Percentiles rank a stretch among this genome's conserved stretches.
Conservation (phyloP, 768 basidiomycete genomes). For the Macrolepiota fuliginosa region DNA sequence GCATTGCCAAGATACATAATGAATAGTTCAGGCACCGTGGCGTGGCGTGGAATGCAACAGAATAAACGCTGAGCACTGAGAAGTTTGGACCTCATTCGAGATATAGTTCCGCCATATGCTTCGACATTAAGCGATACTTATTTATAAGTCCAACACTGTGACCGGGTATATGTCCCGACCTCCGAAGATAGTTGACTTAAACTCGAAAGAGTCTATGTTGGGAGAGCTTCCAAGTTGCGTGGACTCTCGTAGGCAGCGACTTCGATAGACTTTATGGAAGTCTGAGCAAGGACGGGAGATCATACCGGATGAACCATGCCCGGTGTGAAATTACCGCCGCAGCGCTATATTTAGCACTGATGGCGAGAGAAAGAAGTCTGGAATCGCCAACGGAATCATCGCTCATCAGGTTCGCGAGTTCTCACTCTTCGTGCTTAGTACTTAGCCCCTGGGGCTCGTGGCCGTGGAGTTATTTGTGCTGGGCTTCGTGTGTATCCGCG, state of each 20-base stretch:
- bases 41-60: background rate
- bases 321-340: background rate
- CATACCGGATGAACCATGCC: background rate
- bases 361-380: no score
- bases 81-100: background rate
- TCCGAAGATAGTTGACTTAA: no score
- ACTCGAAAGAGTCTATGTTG: no score
- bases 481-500: no score
- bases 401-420: no score
- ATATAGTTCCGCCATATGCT: background rate
- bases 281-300: background rate
- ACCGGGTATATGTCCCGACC: no score
- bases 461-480: no score
- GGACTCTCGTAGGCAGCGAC: background rate
- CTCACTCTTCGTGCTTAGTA: no score
- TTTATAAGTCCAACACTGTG: background rate
- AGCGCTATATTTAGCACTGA: no score
- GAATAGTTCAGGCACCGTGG: background rate
- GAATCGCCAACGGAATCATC: no score
- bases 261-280: background rate
- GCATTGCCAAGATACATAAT: background rate
- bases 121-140: background rate
- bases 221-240: background rate
- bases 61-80: background rate
- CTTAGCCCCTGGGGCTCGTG: no score